phyloP scores from a whole-genome alignment of 805 yeast genomes.

The Kuraishia piskuri region DNA sequence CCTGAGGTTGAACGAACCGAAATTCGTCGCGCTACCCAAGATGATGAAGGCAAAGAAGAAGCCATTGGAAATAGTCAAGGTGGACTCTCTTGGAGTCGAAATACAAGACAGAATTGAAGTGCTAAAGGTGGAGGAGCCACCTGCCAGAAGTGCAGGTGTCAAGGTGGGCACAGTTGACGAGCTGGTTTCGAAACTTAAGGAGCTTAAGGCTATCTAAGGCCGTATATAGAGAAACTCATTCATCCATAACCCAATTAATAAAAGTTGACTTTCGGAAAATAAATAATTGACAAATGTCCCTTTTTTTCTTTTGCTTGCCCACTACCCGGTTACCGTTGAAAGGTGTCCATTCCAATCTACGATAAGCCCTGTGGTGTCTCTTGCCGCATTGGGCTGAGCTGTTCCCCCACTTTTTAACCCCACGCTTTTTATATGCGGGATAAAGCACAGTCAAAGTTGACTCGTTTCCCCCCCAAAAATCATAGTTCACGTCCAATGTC shows the following conservation, averaged over 20 bases:
- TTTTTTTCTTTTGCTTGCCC: too few relatives aligned
- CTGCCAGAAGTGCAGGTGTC: slow-evolving; percentile 71
- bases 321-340: too few relatives aligned
- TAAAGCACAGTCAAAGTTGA: background rate
- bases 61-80: slow-evolving; percentile 63
- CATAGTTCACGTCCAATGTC: background rate
- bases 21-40: slow-evolving; percentile 93
- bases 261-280: background rate
- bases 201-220: slow-evolving; percentile 53
- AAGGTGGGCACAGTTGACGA: slow-evolving; percentile 79
- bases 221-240: background rate
- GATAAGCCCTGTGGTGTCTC: background rate
- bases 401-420: background rate
- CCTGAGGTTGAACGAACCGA: slow-evolving; percentile 87
- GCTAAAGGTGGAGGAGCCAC: slow-evolving; percentile 77
- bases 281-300: background rate
- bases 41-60: slow-evolving; percentile 98
- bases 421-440: background rate
- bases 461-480: background rate
- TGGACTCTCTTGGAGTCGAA: slow-evolving; percentile 66
- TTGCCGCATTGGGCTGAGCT: background rate
- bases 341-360: background rate
- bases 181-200: slow-evolving; percentile 69
- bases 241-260: too few relatives aligned
- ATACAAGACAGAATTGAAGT: slow-evolving; percentile 56